Evolutionary conservation across 2,329 filamentous ascomycete species (phyloP).

Genomic region (Clathrospora elynae): DNA sequence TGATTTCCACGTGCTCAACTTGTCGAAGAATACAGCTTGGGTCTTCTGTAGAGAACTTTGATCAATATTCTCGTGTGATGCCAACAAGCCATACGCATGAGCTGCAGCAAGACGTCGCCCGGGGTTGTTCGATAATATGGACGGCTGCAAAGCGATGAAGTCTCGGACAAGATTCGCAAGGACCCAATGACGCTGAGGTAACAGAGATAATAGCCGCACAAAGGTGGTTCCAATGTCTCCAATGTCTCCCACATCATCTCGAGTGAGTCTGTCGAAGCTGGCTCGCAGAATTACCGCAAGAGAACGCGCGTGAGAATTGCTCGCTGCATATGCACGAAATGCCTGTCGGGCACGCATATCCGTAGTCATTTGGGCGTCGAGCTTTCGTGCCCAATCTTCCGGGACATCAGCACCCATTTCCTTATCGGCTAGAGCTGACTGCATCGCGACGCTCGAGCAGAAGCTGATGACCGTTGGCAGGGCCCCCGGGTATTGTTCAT

Average conservation of each 20-base stretch:
- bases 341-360: slow-evolving; percentile 68
- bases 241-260: slow-evolving; percentile 48
- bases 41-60: slow-evolving; percentile 50
- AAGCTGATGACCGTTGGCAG: slow-evolving; percentile 74
- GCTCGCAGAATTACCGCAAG: slow-evolving; percentile 52
- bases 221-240: slow-evolving; percentile 57
- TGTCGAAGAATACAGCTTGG: slow-evolving; percentile 55
- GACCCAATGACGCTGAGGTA: slow-evolving; percentile 54
- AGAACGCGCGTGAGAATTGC: slow-evolving; percentile 41
- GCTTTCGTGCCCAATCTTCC: slow-evolving; percentile 80
- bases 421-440: slow-evolving; percentile 58
- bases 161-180: slow-evolving; percentile 40
- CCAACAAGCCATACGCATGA: slow-evolving; percentile 75
- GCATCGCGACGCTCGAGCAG: slow-evolving; percentile 65
- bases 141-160: slow-evolving; percentile 59
- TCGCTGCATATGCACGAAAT: slow-evolving; percentile 58
- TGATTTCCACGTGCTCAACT: slow-evolving; percentile 59
- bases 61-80: slow-evolving; percentile 62
- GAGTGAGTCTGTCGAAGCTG: slow-evolving; percentile 53
- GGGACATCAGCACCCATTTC: slow-evolving; percentile 62
- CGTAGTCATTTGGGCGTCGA: slow-evolving; percentile 73
- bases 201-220: slow-evolving; percentile 60
- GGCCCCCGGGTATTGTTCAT: slow-evolving; percentile 53
- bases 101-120: slow-evolving; percentile 70
- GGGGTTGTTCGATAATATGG: slow-evolving; percentile 73